Evolutionary conservation across 208 protist species (phyloP), one percentile per base, ranked within the genome.

Genomic region (Leishmania aethiopica): DNA sequence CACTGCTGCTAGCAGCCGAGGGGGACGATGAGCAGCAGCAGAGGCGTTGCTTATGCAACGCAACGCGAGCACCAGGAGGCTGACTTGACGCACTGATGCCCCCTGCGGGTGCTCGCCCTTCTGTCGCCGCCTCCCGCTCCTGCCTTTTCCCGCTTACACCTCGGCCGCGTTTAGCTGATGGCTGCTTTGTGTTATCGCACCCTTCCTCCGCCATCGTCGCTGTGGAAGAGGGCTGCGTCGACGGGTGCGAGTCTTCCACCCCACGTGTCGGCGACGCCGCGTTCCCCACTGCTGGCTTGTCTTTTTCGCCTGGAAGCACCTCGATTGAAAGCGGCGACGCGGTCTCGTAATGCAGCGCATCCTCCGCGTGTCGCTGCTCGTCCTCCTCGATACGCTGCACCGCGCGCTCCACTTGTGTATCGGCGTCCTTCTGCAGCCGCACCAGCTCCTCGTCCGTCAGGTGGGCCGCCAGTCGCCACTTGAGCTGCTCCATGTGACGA

Each of bases 381-480:
- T 80, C 69, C 28, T 79, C 67, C 32, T 83, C 59, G 17, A 90
- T 75, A 7, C 77, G 66, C 64, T 70, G 74, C 75, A 91, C 73
- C 25, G 90, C 91, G 17, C 45, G 81, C 59, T 86, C 80, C 53
- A 96, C 85, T 59, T 89, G 87, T 66, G 75, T 79, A 53, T 86
- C 86, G 7, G 94, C 89, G 22, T 81, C 89, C 0, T 62, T 76
- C 83, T 97, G 91, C 25, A 95, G 77, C 17, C 84, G 84, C 28
- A 19, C 37, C 10, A 97, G 77, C 81, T 95, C 94, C 8, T 87
- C 77, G 25, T 92, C 90, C 0, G 89, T 90, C 73, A 96, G 60
- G 25, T 84, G 87, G 13, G 88, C 82, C 28, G 88, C 82, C 2
- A 90, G 37, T 15, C 81, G 77, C 94, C 94, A 96, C 75, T 93